Base-by-base conservation (phyloP, 2,329 filamentous ascomycete species). In the Ophiostoma sp. region DNA sequence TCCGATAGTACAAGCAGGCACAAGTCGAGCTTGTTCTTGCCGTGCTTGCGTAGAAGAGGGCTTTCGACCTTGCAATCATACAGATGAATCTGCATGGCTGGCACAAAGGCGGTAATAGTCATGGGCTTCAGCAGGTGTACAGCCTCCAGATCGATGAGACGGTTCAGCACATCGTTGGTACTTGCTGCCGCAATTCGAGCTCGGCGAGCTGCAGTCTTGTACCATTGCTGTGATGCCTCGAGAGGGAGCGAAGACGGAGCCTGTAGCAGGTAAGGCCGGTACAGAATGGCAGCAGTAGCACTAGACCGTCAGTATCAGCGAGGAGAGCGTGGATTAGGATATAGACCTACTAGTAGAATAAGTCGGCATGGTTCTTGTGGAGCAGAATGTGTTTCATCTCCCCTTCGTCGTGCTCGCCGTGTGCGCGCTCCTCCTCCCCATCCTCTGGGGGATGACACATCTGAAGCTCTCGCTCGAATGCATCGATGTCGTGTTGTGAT, bases 11-110 rank as follows among this genome's bases (percentile, higher is more conserved):
- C 66, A 5, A 65, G 47, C 4, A 67, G 12, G 16, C 66, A 67
- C 18, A 65, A 41, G 4, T 49, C 62, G 11, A 67, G 66, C 38
- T 67, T 67, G 47, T 67, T 67, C 14, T 65, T 67, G 45, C 60
- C 66, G 1, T 64, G 40, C 3, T 62, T 58, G 18, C 66, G 40
- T 18, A 65, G 18, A 1, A 67, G 18, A 0, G 62, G 60, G 4
- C 44, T 65, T 4, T 47, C 62, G 1, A 45, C 45, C 40, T 67
- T 67, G 62, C 66, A 65, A 16, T 67, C 66, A 38, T 58, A 65
- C 12, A 67, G 60, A 36, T 67, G 66, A 6, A 67, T 65, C 47
- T 67, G 66, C 66, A 67, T 67, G n/a, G 66, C 66, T 1, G 62
- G 66, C 14, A 67, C 62, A 9, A 67, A 16, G 4, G 66, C 47